Evolutionary conservation across 306 rosid species (phyloP).

Genomic region (Elaeagnus macrophylla): DNA sequence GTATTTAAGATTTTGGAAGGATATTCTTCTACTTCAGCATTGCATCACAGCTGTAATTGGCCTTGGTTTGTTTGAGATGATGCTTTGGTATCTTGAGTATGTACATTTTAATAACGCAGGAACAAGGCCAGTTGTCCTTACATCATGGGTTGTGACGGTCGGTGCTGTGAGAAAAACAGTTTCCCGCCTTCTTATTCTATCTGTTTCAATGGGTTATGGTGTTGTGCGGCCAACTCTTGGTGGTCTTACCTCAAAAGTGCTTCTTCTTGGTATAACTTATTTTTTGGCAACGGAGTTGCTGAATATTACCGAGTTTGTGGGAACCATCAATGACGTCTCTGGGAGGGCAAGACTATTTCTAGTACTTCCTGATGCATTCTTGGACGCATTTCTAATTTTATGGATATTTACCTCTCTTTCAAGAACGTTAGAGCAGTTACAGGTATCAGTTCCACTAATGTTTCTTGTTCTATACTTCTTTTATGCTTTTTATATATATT

Average conservation of each 20-base stretch:
- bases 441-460: constrained; percentile 39
- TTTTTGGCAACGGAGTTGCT: constrained; percentile 78
- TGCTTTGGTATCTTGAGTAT: constrained; percentile 86
- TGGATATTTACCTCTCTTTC: constrained; percentile 96
- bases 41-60: constrained; percentile 70
- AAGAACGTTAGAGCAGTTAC: constrained; percentile 80
- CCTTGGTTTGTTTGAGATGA: constrained; percentile 89
- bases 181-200: constrained; percentile 71
- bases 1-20: constrained; percentile 82
- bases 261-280: constrained; percentile 77
- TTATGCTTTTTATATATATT: neutral
- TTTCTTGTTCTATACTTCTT: neutral
- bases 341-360: constrained; percentile 86
- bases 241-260: constrained; percentile 91
- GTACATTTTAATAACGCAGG: constrained; percentile 75
- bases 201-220: constrained; percentile 94
- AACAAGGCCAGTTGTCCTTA: constrained; percentile 61
- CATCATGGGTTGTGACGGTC: constrained; percentile 84
- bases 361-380: constrained; percentile 88
- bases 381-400: constrained; percentile 87
- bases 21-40: constrained; percentile 88
- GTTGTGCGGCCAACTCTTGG: constrained; percentile 97
- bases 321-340: constrained; percentile 80
- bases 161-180: constrained; percentile 75
- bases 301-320: constrained; percentile 82